Conservation (phyloP, 2,329 filamentous ascomycete species). For the Penicillium sp. region DNA sequence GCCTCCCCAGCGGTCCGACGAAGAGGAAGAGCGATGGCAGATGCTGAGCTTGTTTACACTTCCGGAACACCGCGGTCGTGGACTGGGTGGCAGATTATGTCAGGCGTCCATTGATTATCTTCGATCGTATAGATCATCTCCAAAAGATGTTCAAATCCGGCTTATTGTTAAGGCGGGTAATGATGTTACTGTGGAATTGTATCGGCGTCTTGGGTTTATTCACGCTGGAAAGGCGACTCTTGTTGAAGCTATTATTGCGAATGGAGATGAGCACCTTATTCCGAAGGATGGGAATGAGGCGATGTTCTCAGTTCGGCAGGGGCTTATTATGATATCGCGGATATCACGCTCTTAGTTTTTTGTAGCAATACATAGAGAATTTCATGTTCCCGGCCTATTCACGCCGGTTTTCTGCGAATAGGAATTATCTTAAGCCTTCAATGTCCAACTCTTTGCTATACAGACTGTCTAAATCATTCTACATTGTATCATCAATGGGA, state of each 20-base stretch:
- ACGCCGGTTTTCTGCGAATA: too few species aligned
- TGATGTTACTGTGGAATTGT: conserved; percentile 25
- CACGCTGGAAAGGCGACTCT: conserved; percentile 30
- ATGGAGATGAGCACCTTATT: conserved; percentile 30
- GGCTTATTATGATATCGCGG: conserved; percentile 12
- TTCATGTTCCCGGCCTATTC: too few species aligned
- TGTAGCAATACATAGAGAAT: too few species aligned
- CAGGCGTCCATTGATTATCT: conserved; percentile 25
- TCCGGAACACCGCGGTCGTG: conserved; percentile 29
- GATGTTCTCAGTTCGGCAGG: conserved; percentile 6
- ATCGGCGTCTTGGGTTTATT: conserved; percentile 29
- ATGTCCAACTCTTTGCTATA: too few species aligned
- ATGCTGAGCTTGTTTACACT: conserved; percentile 34
- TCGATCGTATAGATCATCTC: conserved; percentile 7
- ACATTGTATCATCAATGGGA: too few species aligned
- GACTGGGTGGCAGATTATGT: conserved; percentile 28
- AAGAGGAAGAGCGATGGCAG: conserved; percentile 30
- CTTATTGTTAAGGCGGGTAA: conserved; percentile 33
- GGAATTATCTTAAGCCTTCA: too few species aligned
- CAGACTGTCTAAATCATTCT: too few species aligned
- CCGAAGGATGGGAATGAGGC: conserved; percentile 18
- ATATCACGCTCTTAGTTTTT: neutral
- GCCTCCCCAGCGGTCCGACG: conserved; percentile 16
- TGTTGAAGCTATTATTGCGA: conserved; percentile 29
- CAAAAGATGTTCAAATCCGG: conserved; percentile 20